Evolutionary conservation across 768 basidiomycete species (phyloP).

Genomic region (Saitozyma sp.): DNA sequence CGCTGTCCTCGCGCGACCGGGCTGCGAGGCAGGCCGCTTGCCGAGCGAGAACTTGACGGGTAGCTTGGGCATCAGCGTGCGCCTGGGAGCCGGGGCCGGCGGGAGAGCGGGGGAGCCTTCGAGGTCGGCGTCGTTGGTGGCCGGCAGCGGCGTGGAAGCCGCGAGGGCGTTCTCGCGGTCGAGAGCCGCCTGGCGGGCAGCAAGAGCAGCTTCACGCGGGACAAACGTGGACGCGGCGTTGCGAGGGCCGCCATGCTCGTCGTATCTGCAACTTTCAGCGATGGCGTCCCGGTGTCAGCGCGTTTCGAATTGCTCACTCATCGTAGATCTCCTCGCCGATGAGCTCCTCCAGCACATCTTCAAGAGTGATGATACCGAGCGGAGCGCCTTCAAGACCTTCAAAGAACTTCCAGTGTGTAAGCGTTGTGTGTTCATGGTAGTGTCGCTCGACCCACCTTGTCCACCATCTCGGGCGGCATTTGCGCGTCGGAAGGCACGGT

Average conservation of each 20-base stretch:
- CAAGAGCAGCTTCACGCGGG: conserved; percentile 46
- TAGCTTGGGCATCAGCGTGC: conserved; percentile 16
- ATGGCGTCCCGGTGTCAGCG: background rate
- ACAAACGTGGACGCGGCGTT: conserved; percentile 56
- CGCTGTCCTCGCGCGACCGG: conserved; percentile 12
- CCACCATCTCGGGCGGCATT: conserved; percentile 69
- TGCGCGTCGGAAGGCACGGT: conserved; percentile 88
- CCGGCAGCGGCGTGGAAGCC: conserved; percentile 22
- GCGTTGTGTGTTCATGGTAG: background rate
- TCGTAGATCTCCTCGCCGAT: conserved; percentile 93
- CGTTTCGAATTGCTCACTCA: conserved; percentile 60
- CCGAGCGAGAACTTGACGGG: conserved; percentile 16
- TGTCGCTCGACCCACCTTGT: conserved; percentile 59
- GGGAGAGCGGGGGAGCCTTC: conserved; percentile 7
- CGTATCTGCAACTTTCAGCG: conserved; percentile 45
- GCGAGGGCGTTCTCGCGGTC: conserved; percentile 27
- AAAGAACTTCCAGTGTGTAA: conserved; percentile 67
- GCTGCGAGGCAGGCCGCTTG: conserved; percentile 19
- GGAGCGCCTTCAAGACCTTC: conserved; percentile 82
- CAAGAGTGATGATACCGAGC: conserved; percentile 86
- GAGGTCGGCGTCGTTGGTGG: conserved; percentile 21
- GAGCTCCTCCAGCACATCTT: conserved; percentile 89
- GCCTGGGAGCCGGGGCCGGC: conserved; percentile 4
- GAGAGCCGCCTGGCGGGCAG: conserved; percentile 33
- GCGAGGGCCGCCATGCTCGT: conserved; percentile 62